Evolutionary conservation across 1,284 basidiomycete species (phyloP), one percentile per base, ranked within the genome.

Genomic region (Malassezia dermatis): DNA sequence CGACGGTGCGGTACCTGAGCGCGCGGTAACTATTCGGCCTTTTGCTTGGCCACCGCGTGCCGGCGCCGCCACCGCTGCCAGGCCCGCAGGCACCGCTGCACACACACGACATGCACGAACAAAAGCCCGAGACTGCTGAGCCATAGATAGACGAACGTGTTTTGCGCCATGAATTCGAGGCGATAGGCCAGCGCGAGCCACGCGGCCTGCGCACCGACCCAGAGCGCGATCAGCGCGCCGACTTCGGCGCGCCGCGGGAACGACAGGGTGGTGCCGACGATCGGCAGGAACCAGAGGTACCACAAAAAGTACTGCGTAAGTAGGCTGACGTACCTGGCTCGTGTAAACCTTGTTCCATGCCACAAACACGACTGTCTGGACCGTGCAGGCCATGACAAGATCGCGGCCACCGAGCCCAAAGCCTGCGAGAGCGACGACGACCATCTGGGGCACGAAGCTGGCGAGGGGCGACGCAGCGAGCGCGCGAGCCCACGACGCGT

Each of bases 341-440:
- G 94, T 99, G 80, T 89, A 94, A 40, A 99, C 94, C 77, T 95
- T 94, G 76, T 98, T 99, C 79, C 95, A 91, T 1, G 88, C 79
- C 13, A 96, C 90, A 69, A 99, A 98, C 0, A 82, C 78, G 43
- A 83, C 80, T 0, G 94, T 98, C 76, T 96, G 91, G 19, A 90
- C 80, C 67, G 94, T 89, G 85, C 86, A 91, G 2, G 87, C 81
- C 60, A 90, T 85, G 4, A 84, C 80, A 3, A 96, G 77, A 52
- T 79, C 77, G 41, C 85, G 76, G 40, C 75, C 76, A 49, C 79
- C 77, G 7, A 84, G 82, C 41, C 84, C 81, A 13, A 88, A 70
- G 1, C 89, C 88, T 5, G 83, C 77, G 1, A 82, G 81, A 1
- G 86, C 71, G 0, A 84, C 79, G 8, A 88, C 76, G 0, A 71